These are phyloP conservation scores for Exophiala sp. DNA, from an alignment of 2,329 filamentous ascomycete species.

Conservation along the genomic window DNA sequence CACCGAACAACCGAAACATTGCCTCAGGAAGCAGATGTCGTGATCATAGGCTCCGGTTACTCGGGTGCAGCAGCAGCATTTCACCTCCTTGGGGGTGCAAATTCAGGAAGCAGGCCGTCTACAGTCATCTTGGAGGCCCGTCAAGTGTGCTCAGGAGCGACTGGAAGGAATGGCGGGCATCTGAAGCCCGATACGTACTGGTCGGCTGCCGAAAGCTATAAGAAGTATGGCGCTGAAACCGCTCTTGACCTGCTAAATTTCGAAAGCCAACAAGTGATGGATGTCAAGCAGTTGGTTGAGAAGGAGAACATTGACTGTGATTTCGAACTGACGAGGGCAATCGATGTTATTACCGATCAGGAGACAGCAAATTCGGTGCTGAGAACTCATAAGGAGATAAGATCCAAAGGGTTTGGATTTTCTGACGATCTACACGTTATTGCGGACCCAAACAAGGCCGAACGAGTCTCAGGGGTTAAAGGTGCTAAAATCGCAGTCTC, in stretches of 20 bases:
- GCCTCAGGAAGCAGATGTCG: slow-evolving; percentile 42
- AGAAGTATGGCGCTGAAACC: slow-evolving; percentile 35
- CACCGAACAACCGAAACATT: slow-evolving; percentile 29
- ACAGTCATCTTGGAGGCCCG: slow-evolving; percentile 42
- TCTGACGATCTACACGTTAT: slow-evolving; percentile 31
- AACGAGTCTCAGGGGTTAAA: slow-evolving; percentile 36
- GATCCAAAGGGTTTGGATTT: slow-evolving; percentile 28
- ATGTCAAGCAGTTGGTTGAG: slow-evolving; percentile 38
- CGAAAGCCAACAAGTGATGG: slow-evolving; percentile 39
- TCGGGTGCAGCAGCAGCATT: slow-evolving; percentile 45
- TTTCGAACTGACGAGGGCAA: slow-evolving; percentile 37
- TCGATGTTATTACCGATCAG: slow-evolving; percentile 39
- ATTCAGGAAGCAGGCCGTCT: slow-evolving; percentile 27
- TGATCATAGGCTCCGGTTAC: slow-evolving; percentile 49
- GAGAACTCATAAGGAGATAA: slow-evolving; percentile 31
- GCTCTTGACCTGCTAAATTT: slow-evolving; percentile 40
- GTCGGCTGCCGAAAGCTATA: slow-evolving; percentile 33
- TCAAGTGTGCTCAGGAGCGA: slow-evolving; percentile 44
- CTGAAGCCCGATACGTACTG: slow-evolving; percentile 43
- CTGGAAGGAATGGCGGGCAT: slow-evolving; percentile 46
- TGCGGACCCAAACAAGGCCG: slow-evolving; percentile 23
- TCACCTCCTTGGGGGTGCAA: slow-evolving; percentile 36
- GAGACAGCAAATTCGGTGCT: slow-evolving; percentile 33
- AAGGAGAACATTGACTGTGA: slow-evolving; percentile 44
- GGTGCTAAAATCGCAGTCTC: slow-evolving; percentile 35